Evolutionary conservation across 129 eudicot genomes (phyloP), one percentile per base, ranked within the genome.

Genomic region (Arctium lappa): DNA sequence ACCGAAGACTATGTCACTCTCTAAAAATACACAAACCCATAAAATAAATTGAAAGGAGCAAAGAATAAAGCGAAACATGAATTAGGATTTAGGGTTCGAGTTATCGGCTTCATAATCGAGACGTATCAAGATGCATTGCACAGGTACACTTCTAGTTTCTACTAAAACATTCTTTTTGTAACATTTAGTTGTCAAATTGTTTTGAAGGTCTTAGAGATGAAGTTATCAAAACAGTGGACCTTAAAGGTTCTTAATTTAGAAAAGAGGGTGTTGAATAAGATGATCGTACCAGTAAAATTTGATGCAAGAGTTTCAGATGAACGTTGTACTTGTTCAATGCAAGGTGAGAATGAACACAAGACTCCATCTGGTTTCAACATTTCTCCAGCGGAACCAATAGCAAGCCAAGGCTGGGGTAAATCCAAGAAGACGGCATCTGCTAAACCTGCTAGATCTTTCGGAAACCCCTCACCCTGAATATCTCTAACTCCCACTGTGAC

Each of bases 251-350:
- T 75, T 2, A 56, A 46, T 15, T n/a, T 80, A 16, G 3, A 3
- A 71, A 27, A 53, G 2, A 18, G 3, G 71, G 60, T 33, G 27
- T 38, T 56, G 70, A 10, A 37, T 39, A 39, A 30, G 37, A 74
- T 50, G 44, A 81, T 56, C 38, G 63, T 88, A 92, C 98, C 97
- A 2, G 97, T 94, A 79, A 94, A 94, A 71, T 84, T 69, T 34
- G 92, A 75, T 72, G 79, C 16, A 7, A 94, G 93, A 37, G 97
- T 86, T 88, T 94, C 98, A 81, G 94, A 92, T 60, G 98, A 94
- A 42, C 91, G 94, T 56, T 94, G 98, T 72, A 92, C 98, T 92
- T 94, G 98, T 88, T 94, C 98, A 85, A 94, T 94, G 82, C 98
- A 94, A 15, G 98, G 98, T n/a, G 98, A 94, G 75, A 94, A 94